Evolutionary conservation across 2,329 filamentous ascomycete species (phyloP).

Genomic region (Cytospora leucostoma): DNA sequence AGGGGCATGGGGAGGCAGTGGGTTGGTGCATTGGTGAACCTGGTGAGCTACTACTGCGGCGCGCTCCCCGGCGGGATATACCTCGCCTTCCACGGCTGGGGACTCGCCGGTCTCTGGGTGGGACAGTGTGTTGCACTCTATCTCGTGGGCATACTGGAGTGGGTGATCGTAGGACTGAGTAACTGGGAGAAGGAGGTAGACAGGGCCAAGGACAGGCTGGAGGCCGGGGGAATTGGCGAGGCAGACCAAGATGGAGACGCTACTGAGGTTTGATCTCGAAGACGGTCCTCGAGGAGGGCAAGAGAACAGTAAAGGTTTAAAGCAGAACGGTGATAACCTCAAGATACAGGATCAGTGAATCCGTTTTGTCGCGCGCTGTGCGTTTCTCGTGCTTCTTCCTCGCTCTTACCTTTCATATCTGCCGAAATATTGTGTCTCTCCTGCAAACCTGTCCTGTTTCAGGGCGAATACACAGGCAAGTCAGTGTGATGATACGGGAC

Average conservation of each 20-base stretch:
- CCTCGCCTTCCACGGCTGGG: conserved; percentile 85
- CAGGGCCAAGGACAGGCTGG: conserved; percentile 71
- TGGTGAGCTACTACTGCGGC: conserved; percentile 80
- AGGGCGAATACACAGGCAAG: neutral
- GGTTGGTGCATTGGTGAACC: conserved; percentile 79
- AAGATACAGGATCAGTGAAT: neutral
- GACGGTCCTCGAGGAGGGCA: no score
- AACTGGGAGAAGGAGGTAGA: conserved; percentile 75
- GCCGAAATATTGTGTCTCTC: neutral
- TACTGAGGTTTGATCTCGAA: neutral
- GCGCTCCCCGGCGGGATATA: conserved; percentile 81
- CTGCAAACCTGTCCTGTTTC: neutral
- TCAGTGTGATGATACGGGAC: neutral
- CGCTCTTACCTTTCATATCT: neutral
- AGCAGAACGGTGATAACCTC: neutral
- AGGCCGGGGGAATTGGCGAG: conserved; percentile 41
- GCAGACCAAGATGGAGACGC: conserved; percentile 2
- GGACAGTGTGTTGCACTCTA: conserved; percentile 82
- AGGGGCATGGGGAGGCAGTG: conserved; percentile 86
- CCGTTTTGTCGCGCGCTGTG: neutral
- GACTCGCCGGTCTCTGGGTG: conserved; percentile 76
- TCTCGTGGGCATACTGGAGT: conserved; percentile 75
- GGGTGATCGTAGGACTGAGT: conserved; percentile 75
- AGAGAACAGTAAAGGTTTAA: neutral
- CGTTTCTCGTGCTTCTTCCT: neutral